Base-by-base conservation (phyloP, 1,284 basidiomycete genomes). In the Apiotrichum brassicae region DNA sequence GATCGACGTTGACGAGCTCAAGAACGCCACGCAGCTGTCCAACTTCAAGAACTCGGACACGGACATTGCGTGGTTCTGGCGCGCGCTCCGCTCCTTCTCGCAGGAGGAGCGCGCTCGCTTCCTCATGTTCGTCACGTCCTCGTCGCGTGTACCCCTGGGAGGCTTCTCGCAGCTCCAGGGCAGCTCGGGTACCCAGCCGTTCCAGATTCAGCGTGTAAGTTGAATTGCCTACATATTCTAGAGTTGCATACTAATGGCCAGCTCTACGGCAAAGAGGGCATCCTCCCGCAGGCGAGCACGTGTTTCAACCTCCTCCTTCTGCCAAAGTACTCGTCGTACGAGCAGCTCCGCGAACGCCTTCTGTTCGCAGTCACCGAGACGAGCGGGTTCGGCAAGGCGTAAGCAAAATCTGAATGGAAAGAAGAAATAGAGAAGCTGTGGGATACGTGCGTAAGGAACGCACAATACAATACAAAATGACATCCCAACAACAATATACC, bases 41-140 rank as follows among this genome's bases (percentile, higher is more conserved):
- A 70, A 71, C 28, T 76, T 70, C 66, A 70, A 73, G 50, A 35
- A 68, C n/a, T 70, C 70, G 13, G 94, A 98, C 72, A 87, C 93
- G 3, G 90, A 94, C 64, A 88, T 98, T 53, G 85, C 90, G 28
- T 98, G 94, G 93, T 97, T 92, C 86, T 99, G 95, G 95, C 82
- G 95, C 59, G 93, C 94, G 2, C 81, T 98, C 43, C 92, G 97
- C 70, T 93, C 89, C 13, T 97, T 97, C 77, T 93, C 90, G 62
- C 87, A 94, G 45, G 93, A 97, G 62, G 92, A 98, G 73, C 81
- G 92, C 51, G 92, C 93, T 18, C 94, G 97, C 70, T 87, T 93
- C 48, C 77, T 94, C 58, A 95, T 95, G 76, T 99, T 99, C 74
- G 93, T 93, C 30, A 97, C 95, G 81, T 59, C 91, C 25, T 72